Evolutionary conservation across 768 basidiomycete species (phyloP), one percentile per base, ranked within the genome.

Genomic region (Lenzites betulinus): DNA sequence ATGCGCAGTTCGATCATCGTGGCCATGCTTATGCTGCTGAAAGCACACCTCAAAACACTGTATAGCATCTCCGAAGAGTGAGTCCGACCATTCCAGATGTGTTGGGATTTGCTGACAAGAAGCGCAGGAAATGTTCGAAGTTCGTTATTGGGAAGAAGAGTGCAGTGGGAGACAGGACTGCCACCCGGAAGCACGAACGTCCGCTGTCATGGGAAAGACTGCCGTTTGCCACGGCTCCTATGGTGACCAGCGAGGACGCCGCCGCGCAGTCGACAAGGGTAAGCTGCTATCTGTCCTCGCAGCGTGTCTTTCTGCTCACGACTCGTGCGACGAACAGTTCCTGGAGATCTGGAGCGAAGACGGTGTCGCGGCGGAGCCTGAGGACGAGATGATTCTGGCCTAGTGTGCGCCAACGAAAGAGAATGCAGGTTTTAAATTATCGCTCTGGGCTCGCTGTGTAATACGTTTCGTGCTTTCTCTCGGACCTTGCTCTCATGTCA

Each of bases 11-110:
- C 93, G 11, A 80, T 95, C 39, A 81, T 92, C 51, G 80, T 94
- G 22, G 85, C 87, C n/a, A 83, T 98, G 68, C 84, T 93, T 49
- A 88, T 98, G 81, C 77, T 95, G 30, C 81, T 98, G 33, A 95
- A 96, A 69, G 82, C 88, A 5, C 83, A 98, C 73, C 79, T 99
- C 58, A 95, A 98, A 70, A 73, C 73, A 1, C 69, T 93, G 15
- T 99, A 98, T 69, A 85, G 87, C 1, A 72, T 98, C 39, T 89
- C 92, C 1, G 95, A 98, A 78, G 95, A 97, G 95, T 96, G 70
- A 59, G 90, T 79, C 18, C 23, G 12, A 38, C 23, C n/a, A 12
- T 22, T 11, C 11, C 22, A 18, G 18, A 2, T 16, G 20, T 33
- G 9, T 3, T 20, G 16, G n/a, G 30, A 15, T 36, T 51, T 38